These are phyloP conservation scores for Scleromitrula shiraiana DNA, from an alignment of 2,329 filamentous ascomycete genomes.

Conservation along the genomic window DNA sequence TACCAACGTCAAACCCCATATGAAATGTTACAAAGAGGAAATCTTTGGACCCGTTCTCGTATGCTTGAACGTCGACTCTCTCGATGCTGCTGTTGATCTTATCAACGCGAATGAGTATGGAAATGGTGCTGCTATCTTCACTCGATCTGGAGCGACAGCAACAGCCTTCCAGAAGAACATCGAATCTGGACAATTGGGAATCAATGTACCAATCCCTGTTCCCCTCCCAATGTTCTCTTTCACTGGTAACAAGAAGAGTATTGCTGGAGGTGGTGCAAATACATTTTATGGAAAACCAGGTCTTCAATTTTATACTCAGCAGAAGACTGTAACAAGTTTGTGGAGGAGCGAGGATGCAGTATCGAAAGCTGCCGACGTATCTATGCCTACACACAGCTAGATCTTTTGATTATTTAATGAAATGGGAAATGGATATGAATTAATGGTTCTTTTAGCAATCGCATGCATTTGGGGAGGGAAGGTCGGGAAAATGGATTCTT, in stretches of 20 bases:
- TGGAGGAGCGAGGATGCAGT: conserved; percentile 85
- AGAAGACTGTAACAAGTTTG: conserved; percentile 92
- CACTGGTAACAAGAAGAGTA: conserved; percentile 76
- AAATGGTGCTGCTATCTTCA: conserved; percentile 82
- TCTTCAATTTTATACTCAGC: conserved; percentile 90
- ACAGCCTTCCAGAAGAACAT: conserved; percentile 72
- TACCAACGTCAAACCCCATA: conserved; percentile 67
- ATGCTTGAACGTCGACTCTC: conserved; percentile 67
- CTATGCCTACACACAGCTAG: conserved; percentile 66
- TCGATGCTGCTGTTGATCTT: conserved; percentile 71
- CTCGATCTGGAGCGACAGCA: conserved; percentile 66
- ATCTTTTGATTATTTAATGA: background rate
- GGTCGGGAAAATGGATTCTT: no score
- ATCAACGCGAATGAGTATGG: conserved; percentile 85
- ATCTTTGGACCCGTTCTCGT: conserved; percentile 82
- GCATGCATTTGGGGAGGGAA: no score
- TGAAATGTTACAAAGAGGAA: conserved; percentile 80
- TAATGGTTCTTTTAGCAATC: no score
- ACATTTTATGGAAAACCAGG: conserved; percentile 95
- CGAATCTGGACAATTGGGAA: conserved; percentile 77
- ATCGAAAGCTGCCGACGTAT: conserved; percentile 73
- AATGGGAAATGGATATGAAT: no score
- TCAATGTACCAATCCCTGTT: conserved; percentile 69
- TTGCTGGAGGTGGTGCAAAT: conserved; percentile 84
- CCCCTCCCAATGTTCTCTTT: conserved; percentile 66